Conservation (phyloP, 352 stramenopile species). For the Phytophthora crassamura region DNA sequence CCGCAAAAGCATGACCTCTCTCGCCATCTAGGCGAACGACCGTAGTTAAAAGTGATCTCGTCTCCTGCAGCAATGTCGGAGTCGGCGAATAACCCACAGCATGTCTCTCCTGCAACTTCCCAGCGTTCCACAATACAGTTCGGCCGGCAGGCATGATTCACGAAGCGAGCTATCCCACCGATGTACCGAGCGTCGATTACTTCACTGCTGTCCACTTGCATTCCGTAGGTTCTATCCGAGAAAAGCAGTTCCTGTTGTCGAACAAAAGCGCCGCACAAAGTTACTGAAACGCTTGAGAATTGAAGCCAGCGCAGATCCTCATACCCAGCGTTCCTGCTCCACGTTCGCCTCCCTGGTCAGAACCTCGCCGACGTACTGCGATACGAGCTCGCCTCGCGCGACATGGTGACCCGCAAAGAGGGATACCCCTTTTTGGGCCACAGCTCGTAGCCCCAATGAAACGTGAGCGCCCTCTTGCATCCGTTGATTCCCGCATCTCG, state of each 20-base stretch:
- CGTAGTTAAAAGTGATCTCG: background rate
- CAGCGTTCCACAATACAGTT: background rate
- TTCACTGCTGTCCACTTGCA: background rate
- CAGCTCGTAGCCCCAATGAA: background rate
- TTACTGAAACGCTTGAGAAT: too few species aligned
- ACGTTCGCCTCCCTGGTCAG: background rate
- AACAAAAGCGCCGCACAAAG: background rate
- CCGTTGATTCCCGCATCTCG: background rate
- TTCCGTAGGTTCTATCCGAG: background rate
- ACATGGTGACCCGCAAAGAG: background rate
- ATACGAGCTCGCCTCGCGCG: background rate
- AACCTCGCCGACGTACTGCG: slow-evolving; percentile 11
- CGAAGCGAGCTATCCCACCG: background rate
- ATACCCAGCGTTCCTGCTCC: too few species aligned
- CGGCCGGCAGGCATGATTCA: background rate
- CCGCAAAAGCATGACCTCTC: background rate
- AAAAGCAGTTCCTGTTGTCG: background rate
- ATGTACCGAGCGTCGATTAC: background rate
- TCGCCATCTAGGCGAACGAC: background rate
- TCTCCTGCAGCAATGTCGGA: background rate
- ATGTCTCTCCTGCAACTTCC: background rate
- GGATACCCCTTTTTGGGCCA: slow-evolving; percentile 1
- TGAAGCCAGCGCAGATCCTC: too few species aligned
- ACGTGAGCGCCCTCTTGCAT: slow-evolving; percentile 4
- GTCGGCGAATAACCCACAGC: background rate